Evolutionary conservation across 2,329 filamentous ascomycete species (phyloP), one percentile per base, ranked within the genome.

Genomic region (Phaeosphaeria sp.): DNA sequence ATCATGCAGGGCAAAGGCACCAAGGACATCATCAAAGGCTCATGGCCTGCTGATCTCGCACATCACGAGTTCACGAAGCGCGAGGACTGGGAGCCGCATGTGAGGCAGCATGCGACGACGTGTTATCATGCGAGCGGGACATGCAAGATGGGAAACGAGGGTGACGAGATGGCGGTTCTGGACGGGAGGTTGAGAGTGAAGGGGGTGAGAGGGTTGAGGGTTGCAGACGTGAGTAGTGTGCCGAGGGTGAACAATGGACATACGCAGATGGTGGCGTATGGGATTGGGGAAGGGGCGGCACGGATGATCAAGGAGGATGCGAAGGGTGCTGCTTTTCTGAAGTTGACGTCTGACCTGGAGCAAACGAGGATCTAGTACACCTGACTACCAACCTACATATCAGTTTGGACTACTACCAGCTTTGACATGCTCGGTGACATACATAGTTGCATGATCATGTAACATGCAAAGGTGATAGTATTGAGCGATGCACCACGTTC

Each of bases 111-210:
- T 67, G 86, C 84, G n/a, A 87, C 84, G 2, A 87, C 86, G 22
- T 87, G 85, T 71, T 27, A 83, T 80, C 2, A 83, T 76, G 55
- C 87, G 80, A 82, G 85, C 84, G 68, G 86, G 82, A 89, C 86
- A 0, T 80, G 79, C 6, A 83, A 82, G 68, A 89, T 89, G 86
- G 77, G 76, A 6, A 59, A 55, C 25, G n/a, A 50, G 0, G 65
- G 66, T 3, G 69, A 79, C 42, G 46, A 55, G 0, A 71, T 68
- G 25, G 77, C 78, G 0, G 77, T 80, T 3, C 65, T 80, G 3
- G 78, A 80, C 54, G 63, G 63, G 1, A 64, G 72, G 9, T 69
- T 74, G n/a, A 60, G 74, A 1, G 71, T 74, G 0, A 57, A 57
- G 2, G 70, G 70, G 1, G 70, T 74, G 21, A 46, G 60, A 1